Percentiles rank a stretch among this genome's conserved stretches.
Conservation (phyloP, 164 flowering plant genomes). For the Vitis cinerea region DNA sequence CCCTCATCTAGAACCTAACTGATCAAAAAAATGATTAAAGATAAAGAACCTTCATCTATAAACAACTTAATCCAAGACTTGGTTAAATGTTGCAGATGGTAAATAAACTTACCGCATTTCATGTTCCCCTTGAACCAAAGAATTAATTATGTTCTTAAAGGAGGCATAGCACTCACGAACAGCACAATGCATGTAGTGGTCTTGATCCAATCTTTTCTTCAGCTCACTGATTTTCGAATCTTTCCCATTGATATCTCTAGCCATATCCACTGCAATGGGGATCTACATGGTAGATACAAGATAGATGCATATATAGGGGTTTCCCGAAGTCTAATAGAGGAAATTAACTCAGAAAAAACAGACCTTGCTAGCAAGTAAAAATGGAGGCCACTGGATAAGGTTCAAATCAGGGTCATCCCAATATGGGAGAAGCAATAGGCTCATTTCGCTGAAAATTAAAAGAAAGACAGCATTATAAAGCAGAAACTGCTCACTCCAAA, state of each 20-base stretch:
- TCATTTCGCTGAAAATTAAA: constrained; percentile 67
- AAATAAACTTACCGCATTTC: constrained; percentile 52
- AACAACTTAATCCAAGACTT: background rate
- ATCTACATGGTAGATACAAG: constrained; percentile 39
- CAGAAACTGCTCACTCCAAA: background rate
- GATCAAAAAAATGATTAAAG: too few species aligned
- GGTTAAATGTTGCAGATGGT: background rate
- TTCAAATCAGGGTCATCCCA: constrained; percentile 78
- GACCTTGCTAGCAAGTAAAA: constrained; percentile 94
- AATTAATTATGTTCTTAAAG: constrained; percentile 51
- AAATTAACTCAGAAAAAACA: constrained; percentile 2
- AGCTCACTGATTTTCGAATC: constrained; percentile 72
- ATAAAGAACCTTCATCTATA: too few species aligned
- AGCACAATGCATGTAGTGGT: constrained; percentile 73
- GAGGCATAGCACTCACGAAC: constrained; percentile 81
- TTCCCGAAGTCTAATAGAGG: background rate
- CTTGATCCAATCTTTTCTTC: constrained; percentile 61
- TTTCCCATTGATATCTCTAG: constrained; percentile 80
- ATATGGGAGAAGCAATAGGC: constrained; percentile 87
- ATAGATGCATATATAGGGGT: background rate
- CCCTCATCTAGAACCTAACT: too few species aligned
- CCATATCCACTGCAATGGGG: constrained; percentile 93
- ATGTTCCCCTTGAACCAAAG: constrained; percentile 50
- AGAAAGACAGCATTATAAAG: background rate
- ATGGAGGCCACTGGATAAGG: constrained; percentile 91